phyloP scores from a whole-genome alignment of 768 basidiomycete species.

The Naganishia vishniacii region DNA sequence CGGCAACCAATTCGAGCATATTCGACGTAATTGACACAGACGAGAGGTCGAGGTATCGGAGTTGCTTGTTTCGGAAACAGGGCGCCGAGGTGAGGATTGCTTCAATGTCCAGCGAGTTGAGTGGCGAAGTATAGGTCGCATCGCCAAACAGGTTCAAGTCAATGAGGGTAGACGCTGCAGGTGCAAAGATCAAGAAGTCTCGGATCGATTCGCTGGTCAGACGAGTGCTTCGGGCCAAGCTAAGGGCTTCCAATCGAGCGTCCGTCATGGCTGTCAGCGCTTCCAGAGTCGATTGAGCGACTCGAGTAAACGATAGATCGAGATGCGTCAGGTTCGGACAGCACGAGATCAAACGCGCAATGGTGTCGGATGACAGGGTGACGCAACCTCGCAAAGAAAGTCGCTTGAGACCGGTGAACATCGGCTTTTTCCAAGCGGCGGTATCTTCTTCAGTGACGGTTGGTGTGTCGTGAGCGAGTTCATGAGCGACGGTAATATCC shows the following conservation, averaged over 20 bases:
- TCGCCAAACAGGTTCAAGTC: constrained; percentile 90
- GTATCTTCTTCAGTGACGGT: constrained; percentile 20
- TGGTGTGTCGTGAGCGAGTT: constrained; percentile 19
- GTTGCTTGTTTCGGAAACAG: constrained; percentile 66
- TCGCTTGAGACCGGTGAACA: constrained; percentile 38
- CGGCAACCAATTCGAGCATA: constrained; percentile 54
- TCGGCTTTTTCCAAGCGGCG: constrained; percentile 30
- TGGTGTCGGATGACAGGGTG: constrained; percentile 38
- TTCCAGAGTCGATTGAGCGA: constrained; percentile 37
- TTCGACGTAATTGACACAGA: constrained; percentile 66
- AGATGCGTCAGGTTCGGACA: constrained; percentile 48
- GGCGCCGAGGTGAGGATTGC: constrained; percentile 69
- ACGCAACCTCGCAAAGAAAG: constrained; percentile 46
- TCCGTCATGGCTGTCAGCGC: constrained; percentile 56
- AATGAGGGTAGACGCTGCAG: constrained; percentile 55
- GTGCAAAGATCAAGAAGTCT: constrained; percentile 64
- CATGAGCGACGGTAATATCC: constrained; percentile 21
- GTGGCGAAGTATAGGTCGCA: constrained; percentile 68
- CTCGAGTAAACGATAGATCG: constrained; percentile 47
- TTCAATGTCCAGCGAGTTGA: constrained; percentile 62
- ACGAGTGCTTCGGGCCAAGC: constrained; percentile 77
- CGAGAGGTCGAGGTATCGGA: constrained; percentile 86
- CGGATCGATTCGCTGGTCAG: constrained; percentile 73
- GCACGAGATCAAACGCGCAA: constrained; percentile 37
- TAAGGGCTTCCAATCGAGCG: constrained; percentile 68